A percentile compares a stretch with the other conserved stretches of the same genome.
These are phyloP conservation scores for Pyropia yezoensis DNA, from an alignment of 23 red algal genomes.

Conservation along the genomic window DNA sequence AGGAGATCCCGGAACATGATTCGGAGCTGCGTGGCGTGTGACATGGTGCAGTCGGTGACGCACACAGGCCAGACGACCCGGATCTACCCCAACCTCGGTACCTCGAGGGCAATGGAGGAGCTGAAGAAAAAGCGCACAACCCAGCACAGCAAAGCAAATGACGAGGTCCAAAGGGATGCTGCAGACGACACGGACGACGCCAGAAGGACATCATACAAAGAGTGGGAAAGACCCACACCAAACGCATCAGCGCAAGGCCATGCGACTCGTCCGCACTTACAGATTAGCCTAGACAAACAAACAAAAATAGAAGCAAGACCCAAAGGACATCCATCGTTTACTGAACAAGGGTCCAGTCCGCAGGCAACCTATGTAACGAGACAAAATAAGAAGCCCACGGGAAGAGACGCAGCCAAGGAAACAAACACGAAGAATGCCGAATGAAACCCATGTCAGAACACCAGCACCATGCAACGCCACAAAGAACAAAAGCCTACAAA, in stretches of 20 bases:
- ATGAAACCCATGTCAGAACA: background rate
- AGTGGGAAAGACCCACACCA: background rate
- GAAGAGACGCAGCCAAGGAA: background rate
- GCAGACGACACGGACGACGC: too few relatives aligned
- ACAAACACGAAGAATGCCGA: background rate
- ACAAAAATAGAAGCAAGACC: background rate
- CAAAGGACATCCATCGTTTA: background rate
- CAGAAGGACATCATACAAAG: too few relatives aligned
- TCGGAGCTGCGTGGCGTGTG: too few relatives aligned
- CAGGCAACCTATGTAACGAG: background rate
- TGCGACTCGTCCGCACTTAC: conserved; percentile 2
- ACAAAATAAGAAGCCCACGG: background rate
- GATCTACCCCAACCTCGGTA: too few relatives aligned
- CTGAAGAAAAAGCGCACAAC: too few relatives aligned
- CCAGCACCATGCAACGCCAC: background rate
- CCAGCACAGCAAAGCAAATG: too few relatives aligned
- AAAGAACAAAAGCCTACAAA: background rate
- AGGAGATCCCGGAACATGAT: too few relatives aligned
- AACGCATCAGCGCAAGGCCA: background rate
- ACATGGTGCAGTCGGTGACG: too few relatives aligned
- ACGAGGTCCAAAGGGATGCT: too few relatives aligned
- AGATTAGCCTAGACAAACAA: conserved; percentile 1
- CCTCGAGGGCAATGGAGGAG: too few relatives aligned
- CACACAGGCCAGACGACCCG: too few relatives aligned
- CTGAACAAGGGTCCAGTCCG: background rate